Evolutionary conservation across 2,329 filamentous ascomycete species (phyloP).

Genomic region (Aureobasidium melanogenum): DNA sequence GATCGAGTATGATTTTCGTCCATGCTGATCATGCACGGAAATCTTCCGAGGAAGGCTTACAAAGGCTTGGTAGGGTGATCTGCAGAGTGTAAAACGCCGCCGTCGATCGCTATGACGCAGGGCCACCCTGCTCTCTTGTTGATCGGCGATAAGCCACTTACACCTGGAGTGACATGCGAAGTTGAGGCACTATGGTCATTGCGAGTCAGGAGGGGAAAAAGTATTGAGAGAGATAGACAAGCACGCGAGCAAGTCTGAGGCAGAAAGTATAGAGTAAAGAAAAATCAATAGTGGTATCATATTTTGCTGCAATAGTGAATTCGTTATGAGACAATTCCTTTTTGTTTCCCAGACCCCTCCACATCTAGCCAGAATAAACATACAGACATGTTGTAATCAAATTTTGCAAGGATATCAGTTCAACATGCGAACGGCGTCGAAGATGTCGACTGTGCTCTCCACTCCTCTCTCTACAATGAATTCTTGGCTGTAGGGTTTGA

Average conservation of each 20-base stretch:
- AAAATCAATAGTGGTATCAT: background rate
- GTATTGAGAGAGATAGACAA: background rate
- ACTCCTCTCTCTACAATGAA: background rate
- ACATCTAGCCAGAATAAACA: background rate
- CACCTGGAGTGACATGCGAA: background rate
- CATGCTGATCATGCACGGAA: background rate
- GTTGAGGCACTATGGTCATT: background rate
- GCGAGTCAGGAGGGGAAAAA: background rate
- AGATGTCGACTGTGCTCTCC: conserved; percentile 5
- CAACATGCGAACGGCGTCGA: background rate
- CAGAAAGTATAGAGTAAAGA: background rate
- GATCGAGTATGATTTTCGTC: background rate
- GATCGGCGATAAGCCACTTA: background rate
- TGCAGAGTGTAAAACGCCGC: background rate
- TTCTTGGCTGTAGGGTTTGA: background rate
- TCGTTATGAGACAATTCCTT: background rate
- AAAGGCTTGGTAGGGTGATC: too few species aligned
- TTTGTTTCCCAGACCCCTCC: background rate
- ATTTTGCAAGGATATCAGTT: background rate
- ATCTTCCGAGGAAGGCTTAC: background rate
- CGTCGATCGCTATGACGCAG: background rate
- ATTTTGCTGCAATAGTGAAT: background rate
- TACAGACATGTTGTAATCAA: background rate
- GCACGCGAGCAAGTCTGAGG: background rate
- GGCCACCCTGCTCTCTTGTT: background rate